phyloP scores from a whole-genome alignment of 1,284 basidiomycete species.

The Tylopilus sp. region DNA sequence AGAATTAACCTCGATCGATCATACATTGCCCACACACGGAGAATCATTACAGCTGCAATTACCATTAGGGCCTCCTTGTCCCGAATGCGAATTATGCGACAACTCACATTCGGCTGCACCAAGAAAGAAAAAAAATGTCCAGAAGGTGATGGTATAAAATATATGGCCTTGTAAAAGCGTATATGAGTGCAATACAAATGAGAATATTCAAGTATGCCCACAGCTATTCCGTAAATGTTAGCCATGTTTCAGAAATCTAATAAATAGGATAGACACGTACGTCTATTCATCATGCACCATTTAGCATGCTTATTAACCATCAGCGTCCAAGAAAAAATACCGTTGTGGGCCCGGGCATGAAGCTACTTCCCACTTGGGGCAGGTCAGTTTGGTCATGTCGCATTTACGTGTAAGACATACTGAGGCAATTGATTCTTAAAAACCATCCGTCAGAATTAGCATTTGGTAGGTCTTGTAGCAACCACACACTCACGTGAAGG shows the following conservation, averaged over 20 bases:
- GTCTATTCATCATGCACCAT: no score
- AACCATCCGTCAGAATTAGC: not conserved
- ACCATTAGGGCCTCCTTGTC: not conserved
- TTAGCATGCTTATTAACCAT: not conserved
- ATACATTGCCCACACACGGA: not conserved
- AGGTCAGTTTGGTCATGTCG: not conserved
- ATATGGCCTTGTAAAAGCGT: not conserved
- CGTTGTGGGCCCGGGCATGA: not conserved
- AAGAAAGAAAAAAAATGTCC: slow-evolving; percentile 1
- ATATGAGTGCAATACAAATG: no score
- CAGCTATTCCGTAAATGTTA: not conserved
- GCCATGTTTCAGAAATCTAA: not conserved
- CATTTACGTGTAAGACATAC: not conserved
- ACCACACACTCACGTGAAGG: not conserved
- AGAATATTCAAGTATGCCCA: not conserved
- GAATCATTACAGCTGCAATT: not conserved
- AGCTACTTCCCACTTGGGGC: not conserved
- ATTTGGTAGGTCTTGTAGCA: not conserved
- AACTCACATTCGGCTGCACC: slow-evolving; percentile 6
- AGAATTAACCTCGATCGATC: not conserved
- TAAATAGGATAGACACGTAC: not conserved
- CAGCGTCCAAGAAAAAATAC: not conserved
- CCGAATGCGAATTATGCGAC: not conserved
- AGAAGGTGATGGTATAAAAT: not conserved
- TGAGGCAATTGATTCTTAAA: not conserved